Evolutionary conservation across 176 grass and related monocot species (phyloP), one percentile per base, ranked within the genome.

Genomic region (Bothriochloa decipiens): DNA sequence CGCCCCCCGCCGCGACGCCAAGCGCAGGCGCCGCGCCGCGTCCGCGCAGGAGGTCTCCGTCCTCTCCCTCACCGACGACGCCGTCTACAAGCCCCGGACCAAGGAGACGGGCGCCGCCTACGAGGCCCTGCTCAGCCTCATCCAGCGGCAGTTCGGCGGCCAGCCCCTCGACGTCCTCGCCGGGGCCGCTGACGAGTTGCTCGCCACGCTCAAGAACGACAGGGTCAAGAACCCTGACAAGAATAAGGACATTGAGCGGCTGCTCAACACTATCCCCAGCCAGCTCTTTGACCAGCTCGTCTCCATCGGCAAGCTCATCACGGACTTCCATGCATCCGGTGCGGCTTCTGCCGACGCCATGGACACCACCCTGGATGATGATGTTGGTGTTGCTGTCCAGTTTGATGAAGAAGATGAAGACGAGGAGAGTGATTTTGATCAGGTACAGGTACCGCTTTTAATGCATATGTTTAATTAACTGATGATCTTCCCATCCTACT

Each of bases 31-130:
- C 55, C 80, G 89, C 13, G 83, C 64, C 3, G 50, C 83, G 2
- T 66, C 78, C 4, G 7, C 73, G 0, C 85, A 76, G 10, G 95
- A 95, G 76, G 91, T 88, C 85, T 88, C 85, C 65, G 96, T 98
- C 46, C 89, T 95, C 45, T 98, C 91, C 13, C 81, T 98, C 12
- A 65, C 85, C 1, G 96, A 95, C 13, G 92, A 92, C 81, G 91
- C 88, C 7, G 77, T 93, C 29, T 98, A 98, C 87, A 78, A 82
- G 62, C 96, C 96, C 7, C 94, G 91, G 75, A 98, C 91, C 65
- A 98, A 98, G 93, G 93, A 95, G 87, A 98, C 96, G 22, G 89
- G 93, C 52, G 96, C 96, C 26, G 96, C 96, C 71, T 98, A 98
- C 28, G 96, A 95, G 83, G 91, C 96, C 1, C 79, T 98, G 68